A percentile compares a stretch with the other conserved stretches of the same genome.
These are phyloP conservation scores for Nicotiana otophora DNA, from an alignment of 257 asterid species.

Conservation along the genomic window DNA sequence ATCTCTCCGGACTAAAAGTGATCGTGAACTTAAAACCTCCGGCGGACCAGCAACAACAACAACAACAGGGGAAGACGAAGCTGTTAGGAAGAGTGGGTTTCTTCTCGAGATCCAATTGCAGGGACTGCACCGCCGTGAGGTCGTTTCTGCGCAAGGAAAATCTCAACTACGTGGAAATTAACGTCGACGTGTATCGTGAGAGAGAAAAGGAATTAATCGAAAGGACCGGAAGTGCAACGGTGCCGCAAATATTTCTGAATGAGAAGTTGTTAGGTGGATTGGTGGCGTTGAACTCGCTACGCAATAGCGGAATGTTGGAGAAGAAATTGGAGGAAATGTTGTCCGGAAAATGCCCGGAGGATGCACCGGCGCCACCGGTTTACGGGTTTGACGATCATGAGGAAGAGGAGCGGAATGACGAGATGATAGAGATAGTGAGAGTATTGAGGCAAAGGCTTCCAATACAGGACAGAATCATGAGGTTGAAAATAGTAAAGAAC, in stretches of 20 bases:
- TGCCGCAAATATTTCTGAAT: constrained; percentile 82
- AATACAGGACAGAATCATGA: constrained; percentile 77
- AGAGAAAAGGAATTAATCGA: constrained; percentile 66
- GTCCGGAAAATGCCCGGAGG: constrained; percentile 68
- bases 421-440: constrained; percentile 53
- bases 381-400: constrained; percentile 69
- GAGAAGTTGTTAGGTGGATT: constrained; percentile 79
- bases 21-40: constrained; percentile 28
- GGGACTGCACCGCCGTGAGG: constrained; percentile 83
- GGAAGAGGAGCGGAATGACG: constrained; percentile 47
- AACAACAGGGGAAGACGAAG: constrained; percentile 25
- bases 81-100: constrained; percentile 62
- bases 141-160: constrained; percentile 48
- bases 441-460: constrained; percentile 70
- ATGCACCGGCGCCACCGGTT: constrained; percentile 75
- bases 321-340: constrained; percentile 64
- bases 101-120: constrained; percentile 79
- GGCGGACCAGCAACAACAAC: constrained; percentile 4
- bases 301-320: constrained; percentile 76
- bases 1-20: constrained; percentile 62
- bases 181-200: constrained; percentile 70
- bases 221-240: constrained; percentile 50
- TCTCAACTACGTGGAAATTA: constrained; percentile 65
- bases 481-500: constrained; percentile 79
- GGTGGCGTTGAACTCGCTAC: constrained; percentile 70